A percentile compares a stretch with the other conserved stretches of the same genome.
These are phyloP conservation scores for Artemisia argyi DNA, from an alignment of 129 eudicot genomes.

Conservation along the genomic window DNA sequence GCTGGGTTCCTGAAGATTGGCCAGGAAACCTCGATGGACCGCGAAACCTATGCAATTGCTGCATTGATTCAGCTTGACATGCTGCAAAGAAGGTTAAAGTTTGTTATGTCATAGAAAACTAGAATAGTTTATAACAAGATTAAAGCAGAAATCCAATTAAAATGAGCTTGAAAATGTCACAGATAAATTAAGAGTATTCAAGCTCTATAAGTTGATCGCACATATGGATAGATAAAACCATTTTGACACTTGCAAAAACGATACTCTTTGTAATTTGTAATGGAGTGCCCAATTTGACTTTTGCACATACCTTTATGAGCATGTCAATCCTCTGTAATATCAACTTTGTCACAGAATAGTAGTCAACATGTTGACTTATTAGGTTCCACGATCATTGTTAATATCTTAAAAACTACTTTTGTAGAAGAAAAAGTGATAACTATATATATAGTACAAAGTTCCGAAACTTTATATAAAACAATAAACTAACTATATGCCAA, in stretches of 20 bases:
- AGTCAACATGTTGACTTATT: neutral
- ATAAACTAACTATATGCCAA: neutral
- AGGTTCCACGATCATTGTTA: neutral
- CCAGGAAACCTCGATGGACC: slow-evolving; percentile 29
- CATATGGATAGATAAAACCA: too few relatives aligned
- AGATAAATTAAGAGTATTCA: too few relatives aligned
- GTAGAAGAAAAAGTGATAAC: neutral
- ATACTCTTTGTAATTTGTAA: too few relatives aligned
- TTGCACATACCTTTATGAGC: too few relatives aligned
- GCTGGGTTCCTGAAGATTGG: slow-evolving; percentile 36
- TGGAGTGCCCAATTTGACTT: too few relatives aligned
- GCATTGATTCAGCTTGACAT: slow-evolving; percentile 38
- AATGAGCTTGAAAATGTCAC: too few relatives aligned
- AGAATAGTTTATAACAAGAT: neutral
- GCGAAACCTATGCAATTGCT: slow-evolving; percentile 29
- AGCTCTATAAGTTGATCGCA: too few relatives aligned
- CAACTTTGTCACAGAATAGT: neutral
- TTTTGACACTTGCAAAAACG: too few relatives aligned
- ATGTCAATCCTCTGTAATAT: too few relatives aligned
- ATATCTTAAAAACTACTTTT: too few relatives aligned
- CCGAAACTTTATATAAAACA: neutral
- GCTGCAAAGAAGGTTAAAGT: slow-evolving; percentile 36
- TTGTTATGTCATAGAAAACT: neutral
- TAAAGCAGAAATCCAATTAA: neutral
- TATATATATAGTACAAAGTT: neutral